Conservation (phyloP, 1,284 basidiomycete species). For the Cutaneotrichosporon spelunceum region DNA sequence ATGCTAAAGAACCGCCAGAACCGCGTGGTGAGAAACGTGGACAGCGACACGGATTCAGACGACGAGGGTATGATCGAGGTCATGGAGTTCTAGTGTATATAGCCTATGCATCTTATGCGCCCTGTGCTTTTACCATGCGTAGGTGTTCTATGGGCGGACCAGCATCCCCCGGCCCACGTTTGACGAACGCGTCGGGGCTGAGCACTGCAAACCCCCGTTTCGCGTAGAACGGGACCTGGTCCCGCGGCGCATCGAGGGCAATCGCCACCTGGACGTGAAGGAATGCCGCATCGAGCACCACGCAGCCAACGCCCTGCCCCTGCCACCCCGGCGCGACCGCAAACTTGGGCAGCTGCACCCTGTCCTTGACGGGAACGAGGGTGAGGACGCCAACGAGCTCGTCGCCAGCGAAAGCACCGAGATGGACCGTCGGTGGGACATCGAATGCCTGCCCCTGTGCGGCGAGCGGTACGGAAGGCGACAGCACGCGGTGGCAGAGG, state of each 20-base stretch:
- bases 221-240: conserved; percentile 32
- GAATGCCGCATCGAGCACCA: conserved; percentile 20
- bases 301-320: conserved; percentile 28
- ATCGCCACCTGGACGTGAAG: conserved; percentile 11
- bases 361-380: conserved; percentile 15
- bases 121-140: conserved; percentile 30
- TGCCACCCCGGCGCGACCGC: conserved; percentile 27
- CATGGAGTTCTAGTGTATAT: conserved; percentile 32
- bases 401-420: conserved; percentile 25
- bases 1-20: background rate
- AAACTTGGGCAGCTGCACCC: conserved; percentile 36
- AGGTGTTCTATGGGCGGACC: conserved; percentile 27
- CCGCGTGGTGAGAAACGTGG: background rate
- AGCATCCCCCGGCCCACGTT: conserved; percentile 24
- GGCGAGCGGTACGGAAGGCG: conserved; percentile 27
- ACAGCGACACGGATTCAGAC: conserved; percentile 1
- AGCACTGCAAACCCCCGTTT: conserved; percentile 27
- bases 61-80: conserved; percentile 23
- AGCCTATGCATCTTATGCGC: background rate
- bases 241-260: conserved; percentile 27
- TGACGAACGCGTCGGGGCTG: conserved; percentile 25
- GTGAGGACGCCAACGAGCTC: conserved; percentile 27
- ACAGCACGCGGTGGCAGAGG: conserved; percentile 32
- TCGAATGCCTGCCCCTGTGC: conserved; percentile 28
- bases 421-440: conserved; percentile 23